Percentiles rank a stretch among this genome's conserved stretches.
These are phyloP conservation scores for Lactifluus volemus DNA, from an alignment of 768 basidiomycete species.

Conservation along the genomic window DNA sequence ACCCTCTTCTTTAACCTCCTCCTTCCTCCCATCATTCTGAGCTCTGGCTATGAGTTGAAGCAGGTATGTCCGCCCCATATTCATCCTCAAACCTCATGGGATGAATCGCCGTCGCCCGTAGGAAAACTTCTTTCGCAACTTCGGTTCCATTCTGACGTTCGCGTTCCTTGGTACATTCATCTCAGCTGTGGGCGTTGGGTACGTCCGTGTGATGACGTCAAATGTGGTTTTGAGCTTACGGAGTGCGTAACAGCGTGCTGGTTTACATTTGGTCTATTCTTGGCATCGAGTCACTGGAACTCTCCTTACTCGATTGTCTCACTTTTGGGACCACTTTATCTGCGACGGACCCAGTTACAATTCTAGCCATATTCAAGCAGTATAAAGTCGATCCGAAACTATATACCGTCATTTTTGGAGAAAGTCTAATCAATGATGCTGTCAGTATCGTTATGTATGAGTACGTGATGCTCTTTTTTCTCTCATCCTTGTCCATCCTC, in stretches of 20 bases:
- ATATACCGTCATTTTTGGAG: constrained; percentile 95
- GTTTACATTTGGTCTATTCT: constrained; percentile 93
- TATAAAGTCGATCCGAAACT: constrained; percentile 98
- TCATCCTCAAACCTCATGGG: neutral
- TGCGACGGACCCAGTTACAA: constrained; percentile 96
- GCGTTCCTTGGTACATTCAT: constrained; percentile 96
- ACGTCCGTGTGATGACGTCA: constrained; percentile 28
- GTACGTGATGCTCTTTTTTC: constrained; percentile 43
- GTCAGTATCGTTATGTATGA: constrained; percentile 99
- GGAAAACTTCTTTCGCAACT: constrained; percentile 99
- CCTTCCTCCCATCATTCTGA: constrained; percentile 96
- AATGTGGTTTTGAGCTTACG: constrained; percentile 29
- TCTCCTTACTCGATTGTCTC: constrained; percentile 86
- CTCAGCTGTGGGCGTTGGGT: constrained; percentile 95
- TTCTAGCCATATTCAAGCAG: constrained; percentile 96
- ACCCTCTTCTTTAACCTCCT: constrained; percentile 97
- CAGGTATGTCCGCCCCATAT: constrained; percentile 46
- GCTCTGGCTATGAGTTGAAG: constrained; percentile 95
- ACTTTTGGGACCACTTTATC: constrained; percentile 95
- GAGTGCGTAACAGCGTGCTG: constrained; percentile 62
- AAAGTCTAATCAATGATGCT: constrained; percentile 94
- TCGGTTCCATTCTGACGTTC: constrained; percentile 90
- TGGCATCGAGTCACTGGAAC: constrained; percentile 79
- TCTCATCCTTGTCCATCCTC: neutral
- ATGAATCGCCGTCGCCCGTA: constrained; percentile 26